phyloP scores from a whole-genome alignment of 495 filamentous ascomycete species.

The Penicillium soppii region DNA sequence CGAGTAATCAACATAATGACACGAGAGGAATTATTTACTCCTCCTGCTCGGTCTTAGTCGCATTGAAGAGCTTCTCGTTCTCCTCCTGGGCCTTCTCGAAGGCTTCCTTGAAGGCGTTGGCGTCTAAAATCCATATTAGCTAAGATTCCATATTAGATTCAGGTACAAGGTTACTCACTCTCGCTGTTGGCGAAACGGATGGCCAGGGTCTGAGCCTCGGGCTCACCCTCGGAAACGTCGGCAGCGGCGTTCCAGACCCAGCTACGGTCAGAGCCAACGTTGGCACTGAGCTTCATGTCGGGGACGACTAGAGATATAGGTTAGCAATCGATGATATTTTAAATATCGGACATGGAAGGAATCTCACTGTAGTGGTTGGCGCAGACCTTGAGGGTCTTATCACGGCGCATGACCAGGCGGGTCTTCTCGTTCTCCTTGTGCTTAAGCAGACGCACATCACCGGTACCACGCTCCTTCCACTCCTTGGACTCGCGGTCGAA shows the following conservation, averaged over 20 bases:
- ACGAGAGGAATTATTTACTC: conserved; percentile 28
- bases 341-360: neutral
- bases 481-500: conserved; percentile 87
- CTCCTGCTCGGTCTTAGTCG: too few species aligned
- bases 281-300: conserved; percentile 97
- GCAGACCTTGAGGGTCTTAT: conserved; percentile 99
- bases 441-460: conserved; percentile 93
- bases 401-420: conserved; percentile 94
- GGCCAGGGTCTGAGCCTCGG: conserved; percentile 92
- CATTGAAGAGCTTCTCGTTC: conserved; percentile 78
- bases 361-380: conserved; percentile 98
- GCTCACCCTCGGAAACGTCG: conserved; percentile 97
- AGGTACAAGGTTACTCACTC: conserved; percentile 60
- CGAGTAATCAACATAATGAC: neutral
- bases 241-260: conserved; percentile 99
- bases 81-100: conserved; percentile 98
- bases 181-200: conserved; percentile 98
- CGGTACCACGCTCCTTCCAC: conserved; percentile 99
- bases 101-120: conserved; percentile 95
- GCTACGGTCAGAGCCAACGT: conserved; percentile 94
- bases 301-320: conserved; percentile 71
- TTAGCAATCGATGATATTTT: conserved; percentile 12
- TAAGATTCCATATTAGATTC: neutral
- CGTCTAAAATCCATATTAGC: conserved; percentile 57
- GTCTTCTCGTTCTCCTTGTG: conserved; percentile 99